These are phyloP conservation scores for Teunomyces barrocoloradensis DNA, from an alignment of 805 yeast genomes.

Conservation along the genomic window DNA sequence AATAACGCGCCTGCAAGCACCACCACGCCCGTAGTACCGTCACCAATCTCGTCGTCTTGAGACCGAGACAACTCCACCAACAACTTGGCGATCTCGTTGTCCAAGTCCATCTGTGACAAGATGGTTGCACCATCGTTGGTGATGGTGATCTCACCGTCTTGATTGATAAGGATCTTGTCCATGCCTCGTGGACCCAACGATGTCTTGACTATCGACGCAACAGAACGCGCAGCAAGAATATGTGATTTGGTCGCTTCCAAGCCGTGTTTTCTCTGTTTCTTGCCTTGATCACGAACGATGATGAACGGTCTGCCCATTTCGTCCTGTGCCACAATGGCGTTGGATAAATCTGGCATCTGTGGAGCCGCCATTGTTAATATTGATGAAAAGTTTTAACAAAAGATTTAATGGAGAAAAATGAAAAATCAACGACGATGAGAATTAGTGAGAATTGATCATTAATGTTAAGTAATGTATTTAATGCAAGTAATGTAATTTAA, in stretches of 20 bases:
- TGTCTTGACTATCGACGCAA: constrained; percentile 86
- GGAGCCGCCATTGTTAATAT: constrained; percentile 12
- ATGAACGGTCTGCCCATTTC: constrained; percentile 99
- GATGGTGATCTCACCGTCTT: constrained; percentile 96
- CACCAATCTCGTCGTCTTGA: constrained; percentile 98
- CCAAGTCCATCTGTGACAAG: constrained; percentile 91
- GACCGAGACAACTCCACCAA: constrained; percentile 90
- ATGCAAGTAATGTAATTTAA: too few relatives aligned
- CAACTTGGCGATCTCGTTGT: constrained; percentile 92
- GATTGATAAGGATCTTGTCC: constrained; percentile 91
- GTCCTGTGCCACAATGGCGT: constrained; percentile 98
- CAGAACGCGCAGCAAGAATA: constrained; percentile 91
- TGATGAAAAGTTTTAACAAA: background rate
- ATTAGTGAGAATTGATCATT: too few relatives aligned
- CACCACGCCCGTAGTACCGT: constrained; percentile 98
- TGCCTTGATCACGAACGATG: constrained; percentile 82
- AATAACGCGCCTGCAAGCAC: constrained; percentile 91
- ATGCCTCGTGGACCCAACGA: constrained; percentile 98
- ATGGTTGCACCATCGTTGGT: constrained; percentile 99
- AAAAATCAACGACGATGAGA: background rate
- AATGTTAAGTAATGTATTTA: too few relatives aligned
- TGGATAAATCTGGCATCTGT: constrained; percentile 85
- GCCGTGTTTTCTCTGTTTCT: constrained; percentile 66
- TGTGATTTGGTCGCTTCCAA: constrained; percentile 65
- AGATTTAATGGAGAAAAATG: background rate